Percentiles rank a stretch among this genome's conserved stretches.
phyloP scores from a whole-genome alignment of 164 flowering plant species.

The Sextonia rubra region DNA sequence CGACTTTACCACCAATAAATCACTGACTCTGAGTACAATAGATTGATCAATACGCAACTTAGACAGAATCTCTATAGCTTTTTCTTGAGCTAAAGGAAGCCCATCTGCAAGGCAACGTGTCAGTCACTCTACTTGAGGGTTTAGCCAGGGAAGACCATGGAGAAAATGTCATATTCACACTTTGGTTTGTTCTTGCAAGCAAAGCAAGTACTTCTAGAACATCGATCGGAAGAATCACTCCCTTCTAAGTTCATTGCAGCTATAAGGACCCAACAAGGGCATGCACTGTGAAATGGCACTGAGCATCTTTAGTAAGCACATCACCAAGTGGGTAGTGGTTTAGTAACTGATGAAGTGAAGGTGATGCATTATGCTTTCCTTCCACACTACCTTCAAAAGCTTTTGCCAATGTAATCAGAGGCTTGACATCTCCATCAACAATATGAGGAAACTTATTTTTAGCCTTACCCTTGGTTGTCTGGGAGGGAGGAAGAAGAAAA shows the following conservation, averaged over 20 bases:
- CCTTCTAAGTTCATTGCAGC: conserved; percentile 54
- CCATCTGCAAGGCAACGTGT: conserved; percentile 68
- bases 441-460: conserved; percentile 56
- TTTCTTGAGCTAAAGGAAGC: conserved; percentile 63
- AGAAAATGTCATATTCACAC: conserved; percentile 38
- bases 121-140: conserved; percentile 64
- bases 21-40: conserved; percentile 51
- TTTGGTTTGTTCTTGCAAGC: conserved; percentile 59
- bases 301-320: conserved; percentile 63
- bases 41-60: conserved; percentile 74
- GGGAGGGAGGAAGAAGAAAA: no score
- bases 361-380: conserved; percentile 78
- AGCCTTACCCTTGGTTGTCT: conserved; percentile 46
- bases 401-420: conserved; percentile 75
- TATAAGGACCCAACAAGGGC: conserved; percentile 60
- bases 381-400: conserved; percentile 79
- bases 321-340: conserved; percentile 74
- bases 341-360: conserved; percentile 71
- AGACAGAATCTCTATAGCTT: conserved; percentile 70
- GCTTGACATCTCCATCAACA: conserved; percentile 72
- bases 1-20: conserved; percentile 48
- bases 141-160: conserved; percentile 65
- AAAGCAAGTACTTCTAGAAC: conserved; percentile 64
- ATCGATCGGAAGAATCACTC: conserved; percentile 46
- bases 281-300: conserved; percentile 65